Evolutionary conservation across 1,284 basidiomycete genomes (phyloP), one percentile per base, ranked within the genome.

Genomic region (Puccinia brachypodii): DNA sequence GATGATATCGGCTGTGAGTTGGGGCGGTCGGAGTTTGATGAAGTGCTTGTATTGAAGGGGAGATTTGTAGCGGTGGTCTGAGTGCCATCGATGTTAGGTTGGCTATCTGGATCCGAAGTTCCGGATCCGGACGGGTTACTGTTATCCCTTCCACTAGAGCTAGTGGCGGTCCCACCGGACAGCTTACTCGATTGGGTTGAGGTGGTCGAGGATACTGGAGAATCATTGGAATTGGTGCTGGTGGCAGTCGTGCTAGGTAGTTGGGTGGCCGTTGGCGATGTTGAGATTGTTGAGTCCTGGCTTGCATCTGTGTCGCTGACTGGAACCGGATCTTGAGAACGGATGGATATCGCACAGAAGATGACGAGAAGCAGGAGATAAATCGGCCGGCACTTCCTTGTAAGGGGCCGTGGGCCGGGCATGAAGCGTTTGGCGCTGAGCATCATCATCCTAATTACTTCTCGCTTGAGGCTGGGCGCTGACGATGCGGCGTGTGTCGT

Each of bases 21-120:
- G 64, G 9, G 36, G 19, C 11, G 22, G 13, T 16, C 16, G 60
- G 42, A 0, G 2, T 22, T 66, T 6, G 38, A 50, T 3, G 42
- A 33, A 31, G 7, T 68, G 28, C 14, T 53, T 28, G 38, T 31
- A 22, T 72, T 72, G 31, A 25, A 9, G 25, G 40, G 38, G n/a
- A 66, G 64, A 66, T 33, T 50, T 16, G 69, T 50, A 25, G 69
- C 44, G 16, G 69, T 72, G 36, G 69, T 72, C 33, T 72, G 69
- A 38, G 69, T 22, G 28, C 31, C 28, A 8, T 33, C 8, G 3
- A n/a, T 25, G 22, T 22, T 28, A 16, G 31, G 44, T 4, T 25
- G 19, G 14, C 33, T 53, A 33, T 72, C 69, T 3, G 50, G n/a
- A 53, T 36, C 36, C 16, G 69, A n/a, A n/a, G n/a, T n/a, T n/a